Conservation (phyloP, 208 protist genomes). For the Leishmania tropica region DNA sequence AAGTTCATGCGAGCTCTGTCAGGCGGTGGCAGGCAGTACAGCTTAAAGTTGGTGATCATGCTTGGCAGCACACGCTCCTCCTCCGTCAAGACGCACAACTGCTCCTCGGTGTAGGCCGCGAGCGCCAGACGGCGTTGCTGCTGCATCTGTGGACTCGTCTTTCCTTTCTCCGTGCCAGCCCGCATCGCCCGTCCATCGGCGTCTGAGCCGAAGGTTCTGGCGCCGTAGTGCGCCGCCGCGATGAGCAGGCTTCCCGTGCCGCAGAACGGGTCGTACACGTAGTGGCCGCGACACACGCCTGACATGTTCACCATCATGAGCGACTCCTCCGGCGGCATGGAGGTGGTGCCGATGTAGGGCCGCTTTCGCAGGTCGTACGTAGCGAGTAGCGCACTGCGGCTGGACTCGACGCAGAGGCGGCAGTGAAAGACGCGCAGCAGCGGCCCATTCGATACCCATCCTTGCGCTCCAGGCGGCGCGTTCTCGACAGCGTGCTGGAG, state of each 20-base stretch:
- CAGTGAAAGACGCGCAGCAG: conserved; percentile 58
- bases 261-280: conserved; percentile 95
- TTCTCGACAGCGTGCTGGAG: conserved; percentile 61
- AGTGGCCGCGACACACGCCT: conserved; percentile 41
- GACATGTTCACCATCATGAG: conserved; percentile 93
- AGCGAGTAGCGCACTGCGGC: conserved; percentile 53
- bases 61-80: conserved; percentile 52
- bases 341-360: conserved; percentile 95
- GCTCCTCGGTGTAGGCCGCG: conserved; percentile 27
- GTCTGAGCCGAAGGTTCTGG: conserved; percentile 88
- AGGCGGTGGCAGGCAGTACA: conserved; percentile 73
- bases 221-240: conserved; percentile 84
- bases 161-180: conserved; percentile 48
- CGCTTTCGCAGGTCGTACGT: conserved; percentile 85
- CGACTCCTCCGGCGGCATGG: conserved; percentile 95
- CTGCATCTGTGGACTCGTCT: conserved; percentile 64
- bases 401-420: conserved; percentile 35
- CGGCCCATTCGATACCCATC: conserved; percentile 40
- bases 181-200: conserved; percentile 90
- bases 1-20: conserved; percentile 90
- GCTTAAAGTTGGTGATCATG: conserved; percentile 89
- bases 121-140: conserved; percentile 73
- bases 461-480: conserved; percentile 38
- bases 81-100: conserved; percentile 35
- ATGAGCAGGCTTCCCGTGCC: conserved; percentile 92